phyloP scores from a whole-genome alignment of 2,329 filamentous ascomycete genomes.

The Aspergillus novofumigatus region DNA sequence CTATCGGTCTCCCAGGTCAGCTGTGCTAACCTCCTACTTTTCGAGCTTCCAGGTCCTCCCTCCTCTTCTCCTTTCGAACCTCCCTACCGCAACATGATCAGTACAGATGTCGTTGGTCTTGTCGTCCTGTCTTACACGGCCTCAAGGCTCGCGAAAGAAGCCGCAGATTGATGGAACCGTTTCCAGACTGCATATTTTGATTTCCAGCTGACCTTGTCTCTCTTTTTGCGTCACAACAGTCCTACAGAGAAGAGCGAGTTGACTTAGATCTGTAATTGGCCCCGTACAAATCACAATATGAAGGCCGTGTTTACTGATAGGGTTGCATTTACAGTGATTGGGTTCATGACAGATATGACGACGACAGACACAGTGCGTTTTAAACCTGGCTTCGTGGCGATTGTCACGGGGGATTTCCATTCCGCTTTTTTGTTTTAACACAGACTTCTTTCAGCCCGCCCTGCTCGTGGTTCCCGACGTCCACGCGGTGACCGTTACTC shows the following conservation, averaged over 20 bases:
- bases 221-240: conserved; percentile 38
- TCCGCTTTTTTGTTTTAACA: conserved; percentile 15
- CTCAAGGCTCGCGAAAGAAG: conserved; percentile 22
- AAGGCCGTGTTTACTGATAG: background rate
- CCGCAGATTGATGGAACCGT: conserved; percentile 30
- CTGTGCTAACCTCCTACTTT: conserved; percentile 8
- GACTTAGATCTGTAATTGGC: conserved; percentile 43
- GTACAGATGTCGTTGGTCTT: conserved; percentile 23
- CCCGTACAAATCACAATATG: background rate
- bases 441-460: conserved; percentile 31
- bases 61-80: conserved; percentile 36
- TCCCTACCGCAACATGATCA: conserved; percentile 38
- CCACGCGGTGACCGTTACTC: conserved; percentile 32
- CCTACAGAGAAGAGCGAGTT: conserved; percentile 42
- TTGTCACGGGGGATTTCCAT: background rate
- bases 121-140: conserved; percentile 22
- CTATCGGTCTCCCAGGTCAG: background rate
- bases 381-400: conserved; percentile 4
- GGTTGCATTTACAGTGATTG: conserved; percentile 64
- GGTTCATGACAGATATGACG: conserved; percentile 89
- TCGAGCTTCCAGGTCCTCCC: conserved; percentile 38
- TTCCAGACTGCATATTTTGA: conserved; percentile 34
- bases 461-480: conserved; percentile 42
- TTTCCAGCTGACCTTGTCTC: conserved; percentile 43
- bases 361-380: conserved; percentile 54